Conservation (phyloP, 1,284 basidiomycete genomes). For the Trichosporon coremiiforme region DNA sequence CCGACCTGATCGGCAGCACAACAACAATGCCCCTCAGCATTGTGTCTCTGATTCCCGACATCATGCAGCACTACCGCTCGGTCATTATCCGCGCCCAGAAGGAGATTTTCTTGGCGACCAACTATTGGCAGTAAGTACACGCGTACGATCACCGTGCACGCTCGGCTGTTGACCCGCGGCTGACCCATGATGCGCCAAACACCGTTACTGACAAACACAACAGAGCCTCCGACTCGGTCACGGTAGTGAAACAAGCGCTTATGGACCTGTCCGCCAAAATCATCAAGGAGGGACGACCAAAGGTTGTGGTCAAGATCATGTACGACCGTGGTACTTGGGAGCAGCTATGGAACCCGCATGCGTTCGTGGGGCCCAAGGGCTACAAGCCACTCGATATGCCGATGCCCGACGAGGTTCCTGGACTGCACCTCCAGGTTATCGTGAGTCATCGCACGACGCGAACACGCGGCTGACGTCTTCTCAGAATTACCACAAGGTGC, state of each 20-base stretch:
- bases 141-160: background rate
- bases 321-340: constrained; percentile 69
- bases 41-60: constrained; percentile 63
- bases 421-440: constrained; percentile 66
- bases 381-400: constrained; percentile 66
- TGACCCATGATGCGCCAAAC: background rate
- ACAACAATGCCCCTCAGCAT: constrained; percentile 62
- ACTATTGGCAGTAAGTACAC: constrained; percentile 61
- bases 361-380: constrained; percentile 60
- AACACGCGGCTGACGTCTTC: constrained; percentile 26
- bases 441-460: constrained; percentile 37
- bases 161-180: background rate
- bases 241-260: constrained; percentile 62
- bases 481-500: constrained; percentile 60
- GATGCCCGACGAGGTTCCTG: constrained; percentile 63
- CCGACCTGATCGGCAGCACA: constrained; percentile 61
- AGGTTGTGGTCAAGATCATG: constrained; percentile 65
- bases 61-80: constrained; percentile 63
- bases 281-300: constrained; percentile 58
- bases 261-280: constrained; percentile 62
- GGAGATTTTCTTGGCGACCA: constrained; percentile 66
- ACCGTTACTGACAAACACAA: constrained; percentile 18
- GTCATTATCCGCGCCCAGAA: constrained; percentile 62
- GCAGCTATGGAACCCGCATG: constrained; percentile 63
- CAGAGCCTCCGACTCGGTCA: constrained; percentile 61